Evolutionary conservation across 129 eudicot species (phyloP), one percentile per base, ranked within the genome.

Genomic region (Lonicera japonica): DNA sequence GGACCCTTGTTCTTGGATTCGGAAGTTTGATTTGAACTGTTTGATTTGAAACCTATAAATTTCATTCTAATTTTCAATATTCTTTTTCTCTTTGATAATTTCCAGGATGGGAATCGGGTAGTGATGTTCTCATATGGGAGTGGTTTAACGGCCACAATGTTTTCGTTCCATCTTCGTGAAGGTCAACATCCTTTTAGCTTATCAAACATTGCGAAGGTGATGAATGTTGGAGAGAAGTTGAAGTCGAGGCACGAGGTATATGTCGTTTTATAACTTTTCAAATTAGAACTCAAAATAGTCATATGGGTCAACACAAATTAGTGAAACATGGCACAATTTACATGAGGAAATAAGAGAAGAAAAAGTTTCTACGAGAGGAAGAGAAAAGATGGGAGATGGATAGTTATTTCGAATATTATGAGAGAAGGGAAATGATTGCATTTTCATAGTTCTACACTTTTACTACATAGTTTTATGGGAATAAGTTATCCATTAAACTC

Each of bases 71-170:
- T 53, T 55, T 61, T 45, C 6, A 29, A 29, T 29, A 29, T 57
- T 21, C 63, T 29, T 4, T 65, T 38, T 16, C 39, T 3, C 21
- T 8, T 50, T 18, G 52, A 21, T 41, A 14, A 43, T 18, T 66
- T 79, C 55, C 64, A 91, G 97, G 86, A 78, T 55, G 96, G 84
- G 48, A 71, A 87, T 50, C 72, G 98, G 60, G 86, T 85, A 25
- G 67, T 88, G 54, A 70, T 92, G 90, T 92, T 92, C 71, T 92
- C 98, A 11, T 92, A 92, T 11, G 98, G 98, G 21, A 92, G 98
- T 68, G 98, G 98, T 65, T 77, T 75, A 63, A 58, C 88, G 5
- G 95, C 98, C 57, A 84, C 98, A 18, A 82, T 92, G 95, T 92
- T 88, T 63, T 92, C 98, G 11, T 74, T 92, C 59, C 81, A 64